Evolutionary conservation across 1,284 basidiomycete genomes (phyloP).

Genomic region (Flammula alnicola): DNA sequence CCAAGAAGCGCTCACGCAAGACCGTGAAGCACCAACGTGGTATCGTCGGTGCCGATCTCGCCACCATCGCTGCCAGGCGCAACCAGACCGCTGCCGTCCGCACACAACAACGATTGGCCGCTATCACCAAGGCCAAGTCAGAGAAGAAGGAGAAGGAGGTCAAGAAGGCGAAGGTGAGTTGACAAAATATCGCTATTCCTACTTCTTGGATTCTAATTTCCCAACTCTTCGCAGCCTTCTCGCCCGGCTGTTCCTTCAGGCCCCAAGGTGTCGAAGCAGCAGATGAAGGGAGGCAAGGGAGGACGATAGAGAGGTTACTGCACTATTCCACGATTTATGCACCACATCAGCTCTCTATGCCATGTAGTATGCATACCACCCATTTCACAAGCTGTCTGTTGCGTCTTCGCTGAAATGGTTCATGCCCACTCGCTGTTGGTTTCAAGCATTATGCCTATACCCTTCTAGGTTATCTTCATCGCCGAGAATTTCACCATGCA

Average conservation of each 20-base stretch:
- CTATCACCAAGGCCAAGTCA: slow-evolving; percentile 91
- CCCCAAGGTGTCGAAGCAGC: slow-evolving; percentile 95
- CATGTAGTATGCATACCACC: slow-evolving; percentile 19
- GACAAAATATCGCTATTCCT: background rate
- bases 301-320: slow-evolving; percentile 34
- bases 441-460: background rate
- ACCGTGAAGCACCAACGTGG: slow-evolving; percentile 99
- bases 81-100: slow-evolving; percentile 91
- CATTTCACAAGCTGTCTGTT: slow-evolving; percentile 8
- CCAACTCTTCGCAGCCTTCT: slow-evolving; percentile 45
- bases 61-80: slow-evolving; percentile 88
- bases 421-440: background rate
- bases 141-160: slow-evolving; percentile 97
- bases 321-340: slow-evolving; percentile 12
- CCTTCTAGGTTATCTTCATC: background rate
- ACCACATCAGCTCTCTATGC: slow-evolving; percentile 10
- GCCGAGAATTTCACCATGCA: background rate
- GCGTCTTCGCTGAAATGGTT: background rate
- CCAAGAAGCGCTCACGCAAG: slow-evolving; percentile 97
- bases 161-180: slow-evolving; percentile 85
- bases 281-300: slow-evolving; percentile 90
- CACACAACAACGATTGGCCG: slow-evolving; percentile 79
- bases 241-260: slow-evolving; percentile 55
- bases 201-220: slow-evolving; percentile 2
- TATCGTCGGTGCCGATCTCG: slow-evolving; percentile 95